phyloP scores from a whole-genome alignment of 208 protist species.

The Porcisia deanei region DNA sequence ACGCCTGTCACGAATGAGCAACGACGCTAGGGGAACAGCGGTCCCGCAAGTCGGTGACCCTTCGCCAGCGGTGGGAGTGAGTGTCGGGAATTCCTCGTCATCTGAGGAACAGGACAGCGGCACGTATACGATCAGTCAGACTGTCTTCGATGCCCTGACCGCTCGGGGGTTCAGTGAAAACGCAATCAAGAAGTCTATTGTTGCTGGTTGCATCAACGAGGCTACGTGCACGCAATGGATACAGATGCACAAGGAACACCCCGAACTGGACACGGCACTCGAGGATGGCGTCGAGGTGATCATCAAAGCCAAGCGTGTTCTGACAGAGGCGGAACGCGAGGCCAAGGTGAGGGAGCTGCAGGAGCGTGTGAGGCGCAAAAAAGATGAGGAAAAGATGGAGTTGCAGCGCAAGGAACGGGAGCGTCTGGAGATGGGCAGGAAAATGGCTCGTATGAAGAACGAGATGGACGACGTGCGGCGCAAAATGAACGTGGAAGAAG shows the following conservation, averaged over 20 bases:
- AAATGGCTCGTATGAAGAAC: constrained; percentile 53
- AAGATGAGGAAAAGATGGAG: constrained; percentile 51
- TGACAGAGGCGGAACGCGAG: constrained; percentile 74
- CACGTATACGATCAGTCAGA: constrained; percentile 55
- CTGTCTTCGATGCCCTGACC: constrained; percentile 53
- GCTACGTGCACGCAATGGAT: constrained; percentile 83
- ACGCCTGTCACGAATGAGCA: not conserved
- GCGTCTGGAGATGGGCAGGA: constrained; percentile 61
- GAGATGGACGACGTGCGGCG: constrained; percentile 54
- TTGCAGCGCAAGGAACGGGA: constrained; percentile 57
- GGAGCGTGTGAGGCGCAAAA: constrained; percentile 52
- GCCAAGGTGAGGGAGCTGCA: constrained; percentile 74
- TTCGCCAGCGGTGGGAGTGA: not conserved
- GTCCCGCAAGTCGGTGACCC: not conserved
- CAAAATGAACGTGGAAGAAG: constrained; percentile 51
- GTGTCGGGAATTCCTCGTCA: not conserved
- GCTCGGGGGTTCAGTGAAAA: constrained; percentile 79
- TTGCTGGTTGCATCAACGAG: constrained; percentile 79
- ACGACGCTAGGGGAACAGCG: not conserved
- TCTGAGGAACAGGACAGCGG: constrained; percentile 13
- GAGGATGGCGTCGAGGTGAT: constrained; percentile 66
- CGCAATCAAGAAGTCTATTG: constrained; percentile 89
- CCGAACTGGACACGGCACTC: constrained; percentile 82
- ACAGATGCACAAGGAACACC: constrained; percentile 80
- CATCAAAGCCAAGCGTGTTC: constrained; percentile 58